Conservation (phyloP, 345 rosid species). For the Salix viminalis region DNA sequence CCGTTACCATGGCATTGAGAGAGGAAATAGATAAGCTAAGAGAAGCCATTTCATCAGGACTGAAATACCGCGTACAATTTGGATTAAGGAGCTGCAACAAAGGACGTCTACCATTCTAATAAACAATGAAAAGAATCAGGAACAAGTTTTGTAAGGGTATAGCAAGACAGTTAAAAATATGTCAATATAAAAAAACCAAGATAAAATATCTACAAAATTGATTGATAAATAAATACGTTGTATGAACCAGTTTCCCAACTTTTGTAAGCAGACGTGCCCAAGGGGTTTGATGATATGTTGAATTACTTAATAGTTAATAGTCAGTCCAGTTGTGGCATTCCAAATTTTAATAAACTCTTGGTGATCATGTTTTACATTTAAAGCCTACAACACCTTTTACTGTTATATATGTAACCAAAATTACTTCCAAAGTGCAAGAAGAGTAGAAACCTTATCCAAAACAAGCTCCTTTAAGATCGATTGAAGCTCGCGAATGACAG, state of each 20-base stretch:
- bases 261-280: not conserved
- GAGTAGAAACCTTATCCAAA: conserved; percentile 62
- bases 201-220: not conserved
- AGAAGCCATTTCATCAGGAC: conserved; percentile 68
- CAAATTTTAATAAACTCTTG: not conserved
- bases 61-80: conserved; percentile 63
- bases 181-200: not conserved
- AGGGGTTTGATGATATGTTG: not conserved
- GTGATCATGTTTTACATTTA: not conserved
- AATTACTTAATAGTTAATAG: too few species aligned
- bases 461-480: conserved; percentile 54
- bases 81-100: conserved; percentile 82
- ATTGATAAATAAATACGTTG: not conserved
- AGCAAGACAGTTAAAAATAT: not conserved
- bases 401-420: not conserved
- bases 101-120: conserved; percentile 73
- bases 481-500: conserved; percentile 72
- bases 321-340: not conserved
- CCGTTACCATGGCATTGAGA: conserved; percentile 56
- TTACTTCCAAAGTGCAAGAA: conserved; percentile 2
- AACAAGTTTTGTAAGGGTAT: not conserved
- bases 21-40: conserved; percentile 61
- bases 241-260: not conserved
- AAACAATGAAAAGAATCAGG: conserved; percentile 6
- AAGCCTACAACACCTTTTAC: too few species aligned